phyloP scores from a whole-genome alignment of 2,329 filamentous ascomycete species.

The Aspergillus felis region DNA sequence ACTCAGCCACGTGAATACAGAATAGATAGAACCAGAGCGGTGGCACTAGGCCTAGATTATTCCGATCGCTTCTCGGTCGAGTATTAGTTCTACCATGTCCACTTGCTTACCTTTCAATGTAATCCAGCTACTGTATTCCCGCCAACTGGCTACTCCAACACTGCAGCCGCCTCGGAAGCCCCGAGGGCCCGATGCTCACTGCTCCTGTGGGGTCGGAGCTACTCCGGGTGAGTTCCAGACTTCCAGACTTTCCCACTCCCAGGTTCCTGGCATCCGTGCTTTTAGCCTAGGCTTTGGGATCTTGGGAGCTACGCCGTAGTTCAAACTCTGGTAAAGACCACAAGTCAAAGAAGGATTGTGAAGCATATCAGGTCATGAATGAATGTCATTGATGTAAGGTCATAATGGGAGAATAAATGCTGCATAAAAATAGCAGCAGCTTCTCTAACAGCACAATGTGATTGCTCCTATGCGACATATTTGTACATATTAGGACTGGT shows the following conservation, averaged over 20 bases:
- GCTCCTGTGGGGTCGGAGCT: conserved; percentile 10
- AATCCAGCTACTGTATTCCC: background rate
- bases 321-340: too few relatives aligned
- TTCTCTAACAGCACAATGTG: background rate
- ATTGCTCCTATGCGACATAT: conserved; percentile 58
- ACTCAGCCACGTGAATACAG: conserved; percentile 9
- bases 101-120: too few relatives aligned
- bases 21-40: too few relatives aligned
- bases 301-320: too few relatives aligned
- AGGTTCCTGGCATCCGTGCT: background rate
- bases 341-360: too few relatives aligned
- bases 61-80: conserved; percentile 9
- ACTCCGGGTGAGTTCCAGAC: conserved; percentile 8
- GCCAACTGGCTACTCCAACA: too few relatives aligned
- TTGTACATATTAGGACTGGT: conserved; percentile 53
- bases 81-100: background rate
- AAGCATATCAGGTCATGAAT: background rate
- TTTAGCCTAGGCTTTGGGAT: background rate
- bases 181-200: background rate
- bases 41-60: too few relatives aligned
- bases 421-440: too few relatives aligned
- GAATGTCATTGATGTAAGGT: background rate
- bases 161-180: too few relatives aligned
- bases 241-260: conserved; percentile 1
- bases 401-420: background rate